Evolutionary conservation across 2,329 filamentous ascomycete species (phyloP).

Genomic region (Trichoderma simmonsii): DNA sequence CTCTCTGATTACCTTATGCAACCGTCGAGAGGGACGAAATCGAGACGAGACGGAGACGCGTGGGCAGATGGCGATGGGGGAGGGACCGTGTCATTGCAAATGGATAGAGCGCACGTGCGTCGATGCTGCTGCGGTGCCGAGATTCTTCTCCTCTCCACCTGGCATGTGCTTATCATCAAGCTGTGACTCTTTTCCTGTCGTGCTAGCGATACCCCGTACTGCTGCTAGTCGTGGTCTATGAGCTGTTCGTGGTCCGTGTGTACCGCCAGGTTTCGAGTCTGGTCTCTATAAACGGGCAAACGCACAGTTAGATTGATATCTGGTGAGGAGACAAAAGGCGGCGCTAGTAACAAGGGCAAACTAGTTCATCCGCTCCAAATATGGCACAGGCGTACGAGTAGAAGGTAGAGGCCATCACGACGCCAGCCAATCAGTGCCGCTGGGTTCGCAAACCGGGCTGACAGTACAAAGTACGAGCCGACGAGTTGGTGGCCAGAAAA

Average conservation of each 20-base stretch:
- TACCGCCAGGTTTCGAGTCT: slow-evolving; percentile 1
- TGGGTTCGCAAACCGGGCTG: background rate
- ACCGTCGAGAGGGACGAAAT: background rate
- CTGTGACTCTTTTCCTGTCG: background rate
- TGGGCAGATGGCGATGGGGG: background rate
- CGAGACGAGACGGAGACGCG: no score
- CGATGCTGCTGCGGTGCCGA: background rate
- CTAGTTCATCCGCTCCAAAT: background rate
- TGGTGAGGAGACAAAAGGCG: background rate
- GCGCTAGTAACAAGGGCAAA: background rate
- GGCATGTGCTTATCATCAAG: slow-evolving; percentile 8
- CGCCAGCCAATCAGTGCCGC: background rate
- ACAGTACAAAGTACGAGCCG: background rate
- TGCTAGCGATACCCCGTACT: background rate
- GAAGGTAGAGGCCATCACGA: background rate
- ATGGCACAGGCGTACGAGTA: background rate
- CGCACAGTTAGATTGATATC: background rate
- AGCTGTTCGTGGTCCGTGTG: slow-evolving; percentile 8
- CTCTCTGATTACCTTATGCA: background rate
- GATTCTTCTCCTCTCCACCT: background rate
- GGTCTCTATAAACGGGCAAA: background rate
- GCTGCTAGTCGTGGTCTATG: background rate
- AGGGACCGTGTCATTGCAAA: background rate
- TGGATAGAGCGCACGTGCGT: slow-evolving; percentile 8
- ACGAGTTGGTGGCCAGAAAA: background rate